phyloP scores from a whole-genome alignment of 768 basidiomycete genomes.

The Candolleomyces efflorescens region DNA sequence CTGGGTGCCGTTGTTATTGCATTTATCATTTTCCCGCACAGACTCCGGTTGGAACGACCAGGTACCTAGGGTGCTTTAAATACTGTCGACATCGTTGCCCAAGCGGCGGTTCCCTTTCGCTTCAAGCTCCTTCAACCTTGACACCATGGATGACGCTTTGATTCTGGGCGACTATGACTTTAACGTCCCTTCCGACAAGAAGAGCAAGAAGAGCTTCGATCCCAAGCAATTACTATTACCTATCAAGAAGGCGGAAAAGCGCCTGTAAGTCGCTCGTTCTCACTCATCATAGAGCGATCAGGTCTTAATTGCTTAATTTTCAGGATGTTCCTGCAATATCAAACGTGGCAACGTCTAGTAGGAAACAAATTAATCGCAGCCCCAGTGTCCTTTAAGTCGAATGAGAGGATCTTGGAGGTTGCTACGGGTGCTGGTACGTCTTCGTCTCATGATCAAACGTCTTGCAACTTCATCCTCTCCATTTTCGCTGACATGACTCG shows the following conservation, averaged over 20 bases:
- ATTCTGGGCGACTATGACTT: slow-evolving; percentile 2
- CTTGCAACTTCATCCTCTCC: too few relatives aligned
- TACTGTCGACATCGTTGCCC: background rate
- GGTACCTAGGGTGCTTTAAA: background rate
- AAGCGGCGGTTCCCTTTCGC: background rate
- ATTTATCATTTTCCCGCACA: background rate
- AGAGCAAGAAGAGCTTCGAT: background rate
- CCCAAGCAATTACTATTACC: background rate
- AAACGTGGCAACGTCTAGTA: background rate
- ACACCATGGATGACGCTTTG: background rate
- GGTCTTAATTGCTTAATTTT: background rate
- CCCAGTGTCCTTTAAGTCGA: slow-evolving; percentile 5
- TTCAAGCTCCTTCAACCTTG: background rate
- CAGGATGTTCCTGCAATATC: slow-evolving; percentile 3
- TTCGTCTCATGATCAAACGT: too few relatives aligned
- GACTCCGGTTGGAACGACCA: background rate
- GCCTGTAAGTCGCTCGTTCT: background rate
- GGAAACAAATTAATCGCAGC: slow-evolving; percentile 9
- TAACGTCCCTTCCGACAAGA: background rate
- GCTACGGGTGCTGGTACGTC: slow-evolving; percentile 9
- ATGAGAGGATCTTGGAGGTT: slow-evolving; percentile 9
- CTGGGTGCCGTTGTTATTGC: background rate
- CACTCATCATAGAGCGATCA: background rate
- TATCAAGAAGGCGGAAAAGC: background rate
- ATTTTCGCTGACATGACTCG: background rate